A percentile compares a stretch with the other conserved stretches of the same genome.
phyloP scores from a whole-genome alignment of 139 green algal genomes.

The Chloropicon primus region DNA sequence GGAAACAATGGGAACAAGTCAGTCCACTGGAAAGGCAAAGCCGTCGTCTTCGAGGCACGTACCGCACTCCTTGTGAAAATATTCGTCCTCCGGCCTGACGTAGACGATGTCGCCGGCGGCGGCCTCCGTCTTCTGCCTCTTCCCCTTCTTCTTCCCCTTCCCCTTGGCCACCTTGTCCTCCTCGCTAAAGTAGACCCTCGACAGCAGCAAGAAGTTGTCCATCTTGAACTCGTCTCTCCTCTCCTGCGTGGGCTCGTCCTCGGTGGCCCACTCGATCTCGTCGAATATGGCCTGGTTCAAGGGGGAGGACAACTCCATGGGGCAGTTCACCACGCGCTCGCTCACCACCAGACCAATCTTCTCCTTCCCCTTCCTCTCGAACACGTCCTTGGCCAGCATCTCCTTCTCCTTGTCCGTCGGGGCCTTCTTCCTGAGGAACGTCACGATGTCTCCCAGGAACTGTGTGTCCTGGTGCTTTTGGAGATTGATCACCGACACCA shows the following conservation, averaged over 20 bases:
- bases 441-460: conserved; percentile 38
- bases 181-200: conserved; percentile 44
- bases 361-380: neutral
- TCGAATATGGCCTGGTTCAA: conserved; percentile 69
- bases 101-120: conserved; percentile 43
- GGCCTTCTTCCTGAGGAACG: conserved; percentile 37
- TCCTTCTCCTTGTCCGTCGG: conserved; percentile 3
- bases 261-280: conserved; percentile 44
- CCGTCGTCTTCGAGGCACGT: conserved; percentile 7
- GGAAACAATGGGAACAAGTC: neutral
- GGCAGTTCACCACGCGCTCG: conserved; percentile 79
- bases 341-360: conserved; percentile 53
- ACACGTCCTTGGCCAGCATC: conserved; percentile 15
- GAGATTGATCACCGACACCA: conserved; percentile 54
- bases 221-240: conserved; percentile 36
- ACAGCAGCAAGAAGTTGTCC: conserved; percentile 45
- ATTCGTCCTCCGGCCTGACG: conserved; percentile 71
- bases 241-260: conserved; percentile 42
- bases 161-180: neutral
- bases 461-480: conserved; percentile 17
- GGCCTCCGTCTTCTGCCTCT: neutral
- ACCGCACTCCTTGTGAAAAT: conserved; percentile 45
- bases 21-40: conserved; percentile 8
- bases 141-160: conserved; percentile 5
- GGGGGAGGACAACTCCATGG: conserved; percentile 59